Percentiles rank a stretch among this genome's conserved stretches.
Evolutionary conservation across 306 rosid species (phyloP).

Genomic region (Cucurbita ficifolia): DNA sequence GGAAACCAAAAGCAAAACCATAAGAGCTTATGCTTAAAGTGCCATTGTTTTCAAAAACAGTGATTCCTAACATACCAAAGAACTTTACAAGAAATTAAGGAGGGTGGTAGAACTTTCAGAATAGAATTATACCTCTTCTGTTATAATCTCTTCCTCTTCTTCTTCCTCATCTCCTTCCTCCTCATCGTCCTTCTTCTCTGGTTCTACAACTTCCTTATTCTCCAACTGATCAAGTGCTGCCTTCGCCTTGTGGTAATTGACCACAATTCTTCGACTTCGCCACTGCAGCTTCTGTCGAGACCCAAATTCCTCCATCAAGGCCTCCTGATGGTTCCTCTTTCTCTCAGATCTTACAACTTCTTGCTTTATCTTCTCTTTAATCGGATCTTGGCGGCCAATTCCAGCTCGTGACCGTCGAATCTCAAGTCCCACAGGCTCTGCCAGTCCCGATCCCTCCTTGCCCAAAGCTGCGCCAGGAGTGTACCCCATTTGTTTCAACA

Average conservation of each 20-base stretch:
- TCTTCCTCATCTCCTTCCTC: constrained; percentile 30
- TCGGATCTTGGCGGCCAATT: constrained; percentile 52
- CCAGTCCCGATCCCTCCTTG: constrained; percentile 57
- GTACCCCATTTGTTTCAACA: constrained; percentile 84
- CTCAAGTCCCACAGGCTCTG: constrained; percentile 65
- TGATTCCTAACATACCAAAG: not conserved
- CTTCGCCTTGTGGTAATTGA: constrained; percentile 60
- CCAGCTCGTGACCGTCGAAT: constrained; percentile 92
- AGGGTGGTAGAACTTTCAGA: not conserved
- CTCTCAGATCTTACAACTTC: constrained; percentile 23
- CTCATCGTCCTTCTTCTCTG: constrained; percentile 52
- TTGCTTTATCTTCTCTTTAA: constrained; percentile 58
- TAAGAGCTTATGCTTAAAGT: too few relatives aligned
- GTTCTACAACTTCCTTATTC: constrained; percentile 54
- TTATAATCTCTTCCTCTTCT: constrained; percentile 58
- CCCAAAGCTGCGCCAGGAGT: constrained; percentile 75
- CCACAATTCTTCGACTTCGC: constrained; percentile 44
- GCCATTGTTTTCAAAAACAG: too few relatives aligned
- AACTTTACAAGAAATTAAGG: not conserved
- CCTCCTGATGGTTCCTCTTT: constrained; percentile 44
- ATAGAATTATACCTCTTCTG: constrained; percentile 45
- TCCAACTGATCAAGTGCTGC: constrained; percentile 80
- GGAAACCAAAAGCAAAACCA: too few relatives aligned
- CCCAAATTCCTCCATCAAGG: constrained; percentile 65
- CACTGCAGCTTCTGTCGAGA: constrained; percentile 70